Percentiles rank a stretch among this genome's conserved stretches.
These are phyloP conservation scores for Tetracladium marchalianum DNA, from an alignment of 495 filamentous ascomycete species.

Conservation along the genomic window DNA sequence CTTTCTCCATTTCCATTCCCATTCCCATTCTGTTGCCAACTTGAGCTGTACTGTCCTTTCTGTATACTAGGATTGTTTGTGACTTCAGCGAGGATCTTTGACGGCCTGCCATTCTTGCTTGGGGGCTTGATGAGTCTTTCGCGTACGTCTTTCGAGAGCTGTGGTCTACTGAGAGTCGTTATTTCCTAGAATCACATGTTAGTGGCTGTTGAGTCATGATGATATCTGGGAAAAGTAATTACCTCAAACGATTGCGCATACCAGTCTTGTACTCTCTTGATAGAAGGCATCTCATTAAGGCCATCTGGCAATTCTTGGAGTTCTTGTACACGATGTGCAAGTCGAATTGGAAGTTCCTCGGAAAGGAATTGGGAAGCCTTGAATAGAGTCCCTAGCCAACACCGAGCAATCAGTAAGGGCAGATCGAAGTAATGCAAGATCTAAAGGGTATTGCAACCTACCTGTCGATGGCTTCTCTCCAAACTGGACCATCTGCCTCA, in stretches of 20 bases:
- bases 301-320: slow-evolving; percentile 90
- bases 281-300: slow-evolving; percentile 95
- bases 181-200: slow-evolving; percentile 60
- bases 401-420: slow-evolving; percentile 8
- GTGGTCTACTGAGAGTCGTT: slow-evolving; percentile 69
- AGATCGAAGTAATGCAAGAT: background rate
- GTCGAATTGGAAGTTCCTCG: slow-evolving; percentile 93
- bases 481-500: slow-evolving; percentile 99
- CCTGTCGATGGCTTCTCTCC: slow-evolving; percentile 83
- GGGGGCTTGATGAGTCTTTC: slow-evolving; percentile 67
- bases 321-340: slow-evolving; percentile 93
- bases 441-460: slow-evolving; percentile 27
- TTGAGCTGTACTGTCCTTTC: slow-evolving; percentile 79
- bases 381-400: slow-evolving; percentile 72
- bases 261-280: slow-evolving; percentile 91
- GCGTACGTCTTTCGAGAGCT: slow-evolving; percentile 64
- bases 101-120: slow-evolving; percentile 45
- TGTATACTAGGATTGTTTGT: slow-evolving; percentile 84
- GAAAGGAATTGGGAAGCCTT: slow-evolving; percentile 96
- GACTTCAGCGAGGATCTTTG: slow-evolving; percentile 65
- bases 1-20: slow-evolving; percentile 41
- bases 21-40: slow-evolving; percentile 30
- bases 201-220: slow-evolving; percentile 16
- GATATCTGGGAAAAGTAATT: slow-evolving; percentile 18
- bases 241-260: slow-evolving; percentile 99